Base-by-base conservation (phyloP, 495 filamentous ascomycete species). In the Podospora fimiseda region DNA sequence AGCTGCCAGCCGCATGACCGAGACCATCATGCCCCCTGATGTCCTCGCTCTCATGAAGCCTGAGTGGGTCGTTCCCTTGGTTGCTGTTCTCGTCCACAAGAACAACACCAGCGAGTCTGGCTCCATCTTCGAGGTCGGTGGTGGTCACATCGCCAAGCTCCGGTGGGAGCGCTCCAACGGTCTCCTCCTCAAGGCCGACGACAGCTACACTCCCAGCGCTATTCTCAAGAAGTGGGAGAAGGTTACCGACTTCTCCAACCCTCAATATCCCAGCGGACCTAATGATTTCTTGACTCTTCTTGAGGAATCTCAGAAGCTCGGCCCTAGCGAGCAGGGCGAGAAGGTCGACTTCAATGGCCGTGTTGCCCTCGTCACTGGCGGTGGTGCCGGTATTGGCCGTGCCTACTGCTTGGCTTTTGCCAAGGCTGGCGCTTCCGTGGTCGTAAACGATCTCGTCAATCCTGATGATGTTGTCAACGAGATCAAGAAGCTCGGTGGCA, bases 1-100 rank as follows among this genome's bases (percentile, higher is more conserved):
- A 62, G 93, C 93, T 59, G 93, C 93, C 46, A 89, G 84, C 74
- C 86, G 93, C 66, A 95, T 98, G 94, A 98, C 93, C 36, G 83
- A 93, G 66, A 98, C 93, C 39, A 78, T 98, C 49, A 97, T 98
- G 94, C 94, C 93, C 43, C 90, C 88, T 2, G 94, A 98, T 60
- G 78, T 96, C 18, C 77, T 98, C 45, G 83, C 88, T 51, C 84
- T 83, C 64, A 79, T 98, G 52, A 91, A 89, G 79, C 93, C 93
- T 41, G 90, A 95, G 50, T 96, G 90, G 90, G 83, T 98, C 52
- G 89, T 97, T 43, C 93, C 93, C 15, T 78, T 97, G 33, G 93
- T 98, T 18, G 94, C 93, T 42, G 81, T 87, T 48, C 78, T 98
- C 40, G 86, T 85, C 9, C 93, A 97, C 80, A 84, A 88, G 57